Percentiles rank a stretch among this genome's conserved stretches.
Evolutionary conservation across 208 protist species (phyloP).

Genomic region (Vickermania ingenoplastis): DNA sequence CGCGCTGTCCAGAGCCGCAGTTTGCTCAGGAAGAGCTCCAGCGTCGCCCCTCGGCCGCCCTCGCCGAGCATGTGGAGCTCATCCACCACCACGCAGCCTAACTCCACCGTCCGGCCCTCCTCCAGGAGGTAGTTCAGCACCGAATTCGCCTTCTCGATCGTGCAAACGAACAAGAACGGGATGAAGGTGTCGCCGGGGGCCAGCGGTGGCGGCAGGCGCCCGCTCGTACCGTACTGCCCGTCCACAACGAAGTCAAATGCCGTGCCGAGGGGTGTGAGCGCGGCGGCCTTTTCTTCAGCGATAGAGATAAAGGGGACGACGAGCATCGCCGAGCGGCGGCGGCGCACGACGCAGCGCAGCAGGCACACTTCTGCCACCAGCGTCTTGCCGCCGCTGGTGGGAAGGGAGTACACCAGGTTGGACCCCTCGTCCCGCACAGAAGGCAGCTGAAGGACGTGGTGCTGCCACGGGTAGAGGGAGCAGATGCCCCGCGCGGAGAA

Average conservation of each 20-base stretch:
- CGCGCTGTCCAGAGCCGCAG: conserved; percentile 28
- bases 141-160: conserved; percentile 92
- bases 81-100: conserved; percentile 88
- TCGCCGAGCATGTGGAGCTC: conserved; percentile 95
- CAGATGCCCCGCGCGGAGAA: conserved; percentile 25
- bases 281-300: conserved; percentile 82
- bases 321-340: conserved; percentile 68
- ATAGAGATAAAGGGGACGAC: conserved; percentile 91
- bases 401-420: conserved; percentile 86
- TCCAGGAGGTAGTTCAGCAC: conserved; percentile 81
- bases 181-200: neutral
- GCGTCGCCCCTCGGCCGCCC: conserved; percentile 49
- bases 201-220: conserved; percentile 46
- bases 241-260: conserved; percentile 73
- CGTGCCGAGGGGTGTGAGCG: conserved; percentile 46
- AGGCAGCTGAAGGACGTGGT: conserved; percentile 42
- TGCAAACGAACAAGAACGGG: conserved; percentile 74
- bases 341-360: conserved; percentile 66
- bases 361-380: conserved; percentile 91
- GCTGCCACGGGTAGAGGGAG: conserved; percentile 80
- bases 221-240: conserved; percentile 65
- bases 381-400: conserved; percentile 90
- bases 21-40: conserved; percentile 87
- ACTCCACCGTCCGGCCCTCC: conserved; percentile 35
- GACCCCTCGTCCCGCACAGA: conserved; percentile 24